phyloP scores from a whole-genome alignment of 139 green algal genomes.

The Medakamo hakoo region DNA sequence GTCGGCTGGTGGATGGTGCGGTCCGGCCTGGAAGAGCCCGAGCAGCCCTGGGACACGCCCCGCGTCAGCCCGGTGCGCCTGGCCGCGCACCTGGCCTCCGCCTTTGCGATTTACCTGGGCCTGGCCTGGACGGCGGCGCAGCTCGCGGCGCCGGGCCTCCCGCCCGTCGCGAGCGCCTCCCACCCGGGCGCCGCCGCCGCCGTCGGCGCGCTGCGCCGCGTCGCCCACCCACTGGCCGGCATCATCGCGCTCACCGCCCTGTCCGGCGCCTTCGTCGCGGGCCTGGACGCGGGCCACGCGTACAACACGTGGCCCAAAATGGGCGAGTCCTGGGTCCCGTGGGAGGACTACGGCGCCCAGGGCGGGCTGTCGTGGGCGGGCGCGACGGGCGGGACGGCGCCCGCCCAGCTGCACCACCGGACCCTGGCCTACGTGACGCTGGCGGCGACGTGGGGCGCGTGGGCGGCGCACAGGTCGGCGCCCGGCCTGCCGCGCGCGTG shows the following conservation, averaged over 20 bases:
- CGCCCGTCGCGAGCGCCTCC: constrained; percentile 3
- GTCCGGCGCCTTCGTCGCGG: constrained; percentile 69
- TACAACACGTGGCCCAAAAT: constrained; percentile 99
- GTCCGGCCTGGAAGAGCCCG: constrained; percentile 36
- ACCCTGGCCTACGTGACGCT: constrained; percentile 65
- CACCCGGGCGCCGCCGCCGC: constrained; percentile 7
- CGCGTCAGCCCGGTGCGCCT: constrained; percentile 90
- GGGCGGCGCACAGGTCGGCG: constrained; percentile 17
- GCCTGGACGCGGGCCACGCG: constrained; percentile 75
- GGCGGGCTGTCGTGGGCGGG: constrained; percentile 35
- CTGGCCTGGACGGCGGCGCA: constrained; percentile 85
- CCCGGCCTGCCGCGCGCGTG: constrained; percentile 27
- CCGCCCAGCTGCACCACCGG: constrained; percentile 79
- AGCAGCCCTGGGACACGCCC: constrained; percentile 49
- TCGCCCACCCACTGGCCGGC: constrained; percentile 48
- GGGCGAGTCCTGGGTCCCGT: constrained; percentile 67
- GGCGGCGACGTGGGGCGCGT: constrained; percentile 28
- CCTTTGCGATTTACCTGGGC: constrained; percentile 84
- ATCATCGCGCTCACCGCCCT: constrained; percentile 81
- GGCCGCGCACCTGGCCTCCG: constrained; percentile 82
- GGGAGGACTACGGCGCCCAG: constrained; percentile 13
- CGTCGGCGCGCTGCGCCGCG: constrained; percentile 16
- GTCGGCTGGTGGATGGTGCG: constrained; percentile 99
- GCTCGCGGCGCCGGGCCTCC: constrained; percentile 30
- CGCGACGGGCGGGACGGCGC: constrained; percentile 92